Base-by-base conservation (phyloP, 305 asterid genomes). In the Rubia occidens region DNA sequence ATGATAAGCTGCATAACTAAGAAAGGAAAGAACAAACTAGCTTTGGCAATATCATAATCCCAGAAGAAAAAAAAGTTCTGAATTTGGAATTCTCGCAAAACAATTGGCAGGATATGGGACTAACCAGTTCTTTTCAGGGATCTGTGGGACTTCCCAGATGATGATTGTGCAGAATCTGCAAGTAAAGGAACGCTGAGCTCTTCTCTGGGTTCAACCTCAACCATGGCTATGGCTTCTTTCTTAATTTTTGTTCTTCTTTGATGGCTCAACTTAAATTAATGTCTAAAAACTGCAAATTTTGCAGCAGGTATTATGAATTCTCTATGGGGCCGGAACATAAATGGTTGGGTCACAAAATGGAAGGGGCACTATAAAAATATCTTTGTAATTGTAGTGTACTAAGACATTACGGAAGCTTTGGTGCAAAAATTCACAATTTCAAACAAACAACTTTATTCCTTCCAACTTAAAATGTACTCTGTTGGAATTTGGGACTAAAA, bases 91-190 rank as follows among this genome's bases (percentile, higher is more conserved):
- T 53, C 24, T n/a, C 0, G 59, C 24, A 51, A 51, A 2, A 51
- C 21, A 51, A 51, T 51, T 17, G 58, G 58, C 58, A 51, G 17
- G n/a, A 51, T 51, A 51, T 56, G 61, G 61, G 61, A 54, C 70
- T 58, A 29, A 81, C 88, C 88, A 15, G 82, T 84, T 81, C 88
- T 79, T 66, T 76, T 70, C 63, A 74, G 4, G 72, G 85, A 74
- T 65, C 70, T 74, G 42, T 59, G 75, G 55, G 81, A 68, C 65
- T 76, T 77, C 42, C 63, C 63, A 39, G 83, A 73, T 11, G 88
- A 84, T 40, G 88, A 83, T 63, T 79, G 74, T 24, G 78, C 71
- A 64, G 29, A 73, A 61, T 82, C 79, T 51, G 78, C 39, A 65
- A 84, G 85, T 55, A 84, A 63, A 45, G 86, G 81, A 67, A 72